Base-by-base conservation (phyloP, 768 basidiomycete genomes). In the Pleurotus platypus region DNA sequence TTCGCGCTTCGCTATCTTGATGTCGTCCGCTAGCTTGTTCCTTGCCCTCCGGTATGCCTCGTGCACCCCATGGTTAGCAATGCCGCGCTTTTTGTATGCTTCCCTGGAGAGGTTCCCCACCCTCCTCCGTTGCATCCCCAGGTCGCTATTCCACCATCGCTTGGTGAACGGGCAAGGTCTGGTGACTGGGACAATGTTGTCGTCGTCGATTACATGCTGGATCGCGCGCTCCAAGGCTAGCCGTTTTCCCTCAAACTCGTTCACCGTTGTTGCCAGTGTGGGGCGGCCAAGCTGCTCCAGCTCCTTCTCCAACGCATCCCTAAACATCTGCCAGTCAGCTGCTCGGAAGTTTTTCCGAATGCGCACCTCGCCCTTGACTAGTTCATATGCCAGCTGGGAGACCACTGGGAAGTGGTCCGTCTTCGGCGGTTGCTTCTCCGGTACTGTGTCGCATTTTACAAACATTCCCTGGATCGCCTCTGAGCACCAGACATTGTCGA, bases 111-210 rank as follows among this genome's bases (percentile, higher is more conserved):
- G 20, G 11, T 13, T n/a, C 3, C 5, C 24, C 48, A 9, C 30
- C 11, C 12, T 27, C 16, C 16, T 49, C 9, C 48, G 22, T 16
- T 24, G 6, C 6, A 13, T 11, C 16, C 22, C 9, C 9, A 69
- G 57, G 4, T 67, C 62, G 0, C 45, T 5, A 1, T 22, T 64
- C 62, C 62, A 69, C 67, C 67, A 69, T 0, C 62, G 16, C n/a
- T 63, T 68, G 3, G 61, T 47, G 39, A 57, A 57, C 0, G 62
- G 64, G 37, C 40, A 55, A 1, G 62, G 63, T 24, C 60, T 56
- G 2, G 60, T 22, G 1, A 24, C 30, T 0, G 62, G 60, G 1
- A 64, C 60, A 2, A 18, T 39, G 16, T 49, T 49, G 9, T 12
- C 48, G 3, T 56, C 24, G 11, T 3, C 18, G 13, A 65, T 61